A percentile compares a stretch with the other conserved stretches of the same genome.
phyloP scores from a whole-genome alignment of 495 filamentous ascomycete genomes.

The Podospora anserina region DNA sequence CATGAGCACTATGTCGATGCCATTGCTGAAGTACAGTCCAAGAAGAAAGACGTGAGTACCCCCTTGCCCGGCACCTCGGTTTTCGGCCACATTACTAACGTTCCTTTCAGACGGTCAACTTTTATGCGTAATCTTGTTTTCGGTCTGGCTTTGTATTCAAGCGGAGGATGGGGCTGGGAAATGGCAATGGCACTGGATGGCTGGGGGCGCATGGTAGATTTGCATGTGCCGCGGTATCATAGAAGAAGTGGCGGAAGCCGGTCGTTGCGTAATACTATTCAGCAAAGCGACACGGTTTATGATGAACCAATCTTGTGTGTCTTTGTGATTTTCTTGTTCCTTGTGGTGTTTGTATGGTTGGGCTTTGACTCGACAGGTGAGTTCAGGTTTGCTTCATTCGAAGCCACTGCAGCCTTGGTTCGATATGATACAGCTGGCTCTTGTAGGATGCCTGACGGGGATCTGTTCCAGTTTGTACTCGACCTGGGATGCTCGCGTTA shows the following conservation, averaged over 20 bases:
- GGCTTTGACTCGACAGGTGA: no score
- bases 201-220: neutral
- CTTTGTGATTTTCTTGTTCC: neutral
- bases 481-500: no score
- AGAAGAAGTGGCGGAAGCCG: neutral
- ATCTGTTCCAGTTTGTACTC: no score
- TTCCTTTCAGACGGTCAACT: conserved; percentile 53
- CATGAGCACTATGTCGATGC: conserved; percentile 99
- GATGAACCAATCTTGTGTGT: neutral
- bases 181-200: neutral
- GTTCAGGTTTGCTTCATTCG: no score
- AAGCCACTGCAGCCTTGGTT: no score
- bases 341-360: neutral
- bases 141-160: neutral
- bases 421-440: no score
- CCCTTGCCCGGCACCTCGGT: neutral
- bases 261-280: conserved; percentile 2
- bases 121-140: conserved; percentile 53
- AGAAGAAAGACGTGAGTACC: conserved; percentile 83
- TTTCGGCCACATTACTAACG: conserved; percentile 28
- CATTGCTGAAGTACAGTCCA: conserved; percentile 92
- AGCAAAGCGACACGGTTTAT: neutral
- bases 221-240: neutral
- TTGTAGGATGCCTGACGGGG: no score
- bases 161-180: neutral